Conservation (phyloP, 805 yeast genomes). For the Clavispora asparagi region DNA sequence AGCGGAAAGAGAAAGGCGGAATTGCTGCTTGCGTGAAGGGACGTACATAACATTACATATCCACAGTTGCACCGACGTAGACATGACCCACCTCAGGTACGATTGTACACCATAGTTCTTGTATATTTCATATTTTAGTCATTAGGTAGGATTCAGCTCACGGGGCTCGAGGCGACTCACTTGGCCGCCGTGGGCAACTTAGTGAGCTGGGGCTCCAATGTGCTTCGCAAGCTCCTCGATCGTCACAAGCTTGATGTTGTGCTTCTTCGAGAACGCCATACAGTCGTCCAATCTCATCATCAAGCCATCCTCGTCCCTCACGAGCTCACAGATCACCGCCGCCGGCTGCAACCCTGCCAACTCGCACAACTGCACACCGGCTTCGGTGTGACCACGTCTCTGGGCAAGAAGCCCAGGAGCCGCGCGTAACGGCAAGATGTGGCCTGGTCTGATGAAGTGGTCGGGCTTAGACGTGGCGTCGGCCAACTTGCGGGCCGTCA, state of each 20-base stretch:
- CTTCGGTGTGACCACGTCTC: conserved; percentile 97
- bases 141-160: not conserved
- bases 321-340: conserved; percentile 90
- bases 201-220: conserved; percentile 19
- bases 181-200: no score
- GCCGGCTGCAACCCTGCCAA: conserved; percentile 79
- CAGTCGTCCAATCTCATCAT: conserved; percentile 96
- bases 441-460: conserved; percentile 91
- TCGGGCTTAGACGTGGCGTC: conserved; percentile 47
- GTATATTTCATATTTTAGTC: not conserved
- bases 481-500: conserved; percentile 73
- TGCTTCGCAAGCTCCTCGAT: conserved; percentile 68
- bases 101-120: not conserved
- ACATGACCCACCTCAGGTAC: no score
- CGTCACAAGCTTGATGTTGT: conserved; percentile 65
- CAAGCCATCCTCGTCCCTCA: conserved; percentile 85
- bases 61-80: no score
- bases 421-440: conserved; percentile 88
- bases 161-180: no score
- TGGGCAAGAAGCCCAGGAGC: conserved; percentile 72
- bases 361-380: conserved; percentile 81
- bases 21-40: conserved; percentile 46
- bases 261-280: conserved; percentile 55
- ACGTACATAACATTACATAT: no score
- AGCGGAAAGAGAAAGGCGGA: conserved; percentile 93